Conservation (phyloP, 176 grass and related monocot genomes). For the Phoenix roebelenii region DNA sequence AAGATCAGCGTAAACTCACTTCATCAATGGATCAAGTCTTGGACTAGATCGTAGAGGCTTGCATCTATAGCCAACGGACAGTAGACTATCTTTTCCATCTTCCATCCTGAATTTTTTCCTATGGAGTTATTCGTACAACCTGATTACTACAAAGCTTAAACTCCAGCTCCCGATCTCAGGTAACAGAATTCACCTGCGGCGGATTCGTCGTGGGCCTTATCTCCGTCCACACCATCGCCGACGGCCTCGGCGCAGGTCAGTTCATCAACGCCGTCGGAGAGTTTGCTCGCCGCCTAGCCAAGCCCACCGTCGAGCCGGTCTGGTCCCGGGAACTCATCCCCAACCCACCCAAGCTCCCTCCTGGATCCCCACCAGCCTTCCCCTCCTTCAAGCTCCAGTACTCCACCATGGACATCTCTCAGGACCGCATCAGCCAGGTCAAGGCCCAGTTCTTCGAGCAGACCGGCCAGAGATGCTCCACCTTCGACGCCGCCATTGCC, state of each 20-base stretch:
- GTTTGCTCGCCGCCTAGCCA: conserved; percentile 28
- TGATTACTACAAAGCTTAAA: not conserved
- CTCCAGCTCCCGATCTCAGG: conserved; percentile 19
- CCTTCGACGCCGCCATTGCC: conserved; percentile 72
- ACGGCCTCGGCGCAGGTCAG: conserved; percentile 73
- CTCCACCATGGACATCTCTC: conserved; percentile 34
- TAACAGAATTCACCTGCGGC: conserved; percentile 78
- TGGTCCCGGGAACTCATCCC: conserved; percentile 65
- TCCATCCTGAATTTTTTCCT: not conserved
- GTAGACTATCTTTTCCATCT: too few relatives aligned
- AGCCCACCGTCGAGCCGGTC: conserved; percentile 32
- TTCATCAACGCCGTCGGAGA: conserved; percentile 75
- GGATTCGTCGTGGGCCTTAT: conserved; percentile 72
- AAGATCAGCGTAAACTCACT: too few relatives aligned
- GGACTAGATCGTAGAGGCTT: too few relatives aligned
- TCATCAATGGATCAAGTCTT: too few relatives aligned
- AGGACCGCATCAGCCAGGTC: conserved; percentile 24
- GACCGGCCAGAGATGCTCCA: conserved; percentile 59
- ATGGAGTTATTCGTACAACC: not conserved
- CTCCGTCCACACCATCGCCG: conserved; percentile 74
- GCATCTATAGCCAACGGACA: too few relatives aligned
- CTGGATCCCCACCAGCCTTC: conserved; percentile 24
- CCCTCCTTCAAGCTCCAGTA: conserved; percentile 36
- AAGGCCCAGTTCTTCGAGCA: conserved; percentile 47
- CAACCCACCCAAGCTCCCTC: conserved; percentile 47